Evolutionary conservation across 73 alveolate genomes (phyloP).

Genomic region (Paramecium octaurelia): DNA sequence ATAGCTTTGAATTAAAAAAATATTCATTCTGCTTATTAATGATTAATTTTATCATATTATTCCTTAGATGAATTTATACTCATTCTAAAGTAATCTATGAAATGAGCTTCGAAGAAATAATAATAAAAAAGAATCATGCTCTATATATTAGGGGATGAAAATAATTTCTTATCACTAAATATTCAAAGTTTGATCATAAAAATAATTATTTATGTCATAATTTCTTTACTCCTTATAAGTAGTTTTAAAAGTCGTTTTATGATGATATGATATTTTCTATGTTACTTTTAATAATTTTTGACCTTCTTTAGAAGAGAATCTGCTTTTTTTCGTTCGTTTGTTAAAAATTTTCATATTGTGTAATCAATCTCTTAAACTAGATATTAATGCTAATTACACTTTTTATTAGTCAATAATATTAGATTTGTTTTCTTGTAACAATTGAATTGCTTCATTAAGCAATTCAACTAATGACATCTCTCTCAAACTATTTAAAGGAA

Average conservation of each 20-base stretch:
- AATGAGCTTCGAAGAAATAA: background rate
- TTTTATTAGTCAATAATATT: background rate
- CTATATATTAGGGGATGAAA: background rate
- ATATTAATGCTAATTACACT: constrained; percentile 11
- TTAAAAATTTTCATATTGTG: background rate
- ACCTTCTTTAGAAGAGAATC: background rate
- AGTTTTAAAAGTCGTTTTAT: constrained; percentile 9
- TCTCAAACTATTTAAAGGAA: constrained; percentile 31
- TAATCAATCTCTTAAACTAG: background rate
- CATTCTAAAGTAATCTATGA: background rate
- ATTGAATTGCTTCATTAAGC: background rate
- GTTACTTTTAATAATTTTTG: background rate
- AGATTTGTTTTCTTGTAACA: background rate
- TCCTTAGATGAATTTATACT: background rate
- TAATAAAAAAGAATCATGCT: background rate
- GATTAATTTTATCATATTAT: background rate
- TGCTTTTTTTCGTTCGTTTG: background rate
- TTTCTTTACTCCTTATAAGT: background rate
- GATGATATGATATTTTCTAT: constrained; percentile 20
- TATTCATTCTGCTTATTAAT: background rate
- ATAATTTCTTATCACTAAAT: background rate
- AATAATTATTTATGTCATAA: background rate
- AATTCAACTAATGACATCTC: background rate
- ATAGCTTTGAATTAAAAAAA: background rate
- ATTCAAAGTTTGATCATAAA: background rate